Evolutionary conservation across 23 red algal species (phyloP), one percentile per base, ranked within the genome.

Genomic region (Gracilaria domingensis): DNA sequence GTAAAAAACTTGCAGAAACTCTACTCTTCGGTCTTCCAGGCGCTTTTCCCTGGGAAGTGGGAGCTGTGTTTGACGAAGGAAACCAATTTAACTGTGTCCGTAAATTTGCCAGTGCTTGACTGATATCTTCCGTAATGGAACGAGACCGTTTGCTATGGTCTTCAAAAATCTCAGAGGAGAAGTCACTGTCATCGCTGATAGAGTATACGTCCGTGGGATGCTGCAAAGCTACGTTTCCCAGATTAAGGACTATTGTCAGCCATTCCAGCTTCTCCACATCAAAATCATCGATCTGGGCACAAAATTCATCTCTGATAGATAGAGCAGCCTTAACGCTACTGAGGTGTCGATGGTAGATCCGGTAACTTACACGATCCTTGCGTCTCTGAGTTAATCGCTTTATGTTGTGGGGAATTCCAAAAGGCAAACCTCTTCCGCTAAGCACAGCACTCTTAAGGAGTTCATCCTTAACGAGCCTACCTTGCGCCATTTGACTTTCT

Each of bases 221-320:
- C 20, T 73, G 36, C 67, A 44, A 73, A 28, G 72, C 72, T 8
- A 77, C 50, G 26, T 28, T 66, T 2, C 84, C 84, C 6, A 75
- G 26, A 34, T 55, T 36, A 11, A 90, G 44, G 12, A 81, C 14
- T 38, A 90, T 65, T 1, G 87, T 90, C 20, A 90, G 32, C 71
- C 74, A 90, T 54, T 90, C 87, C 0, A 90, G 57, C 48, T 58
- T 77, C 29, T 90, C 58, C 14, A 81, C 37, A 50, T 61, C 39
- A 25, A 90, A 90, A 9, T 70, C 71, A 33, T 66, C 35, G 47
- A 90, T 64, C 21, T 70, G 24, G 28, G 84, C 64, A 47, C 81
- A 65, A 51, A 85, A 67, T 37, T 85, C 81, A 28, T 61, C 47
- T 33, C 67, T 30, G 25, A 88, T 42, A 56, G 64, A 33, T 40